These are phyloP conservation scores for Polygonum maritimum DNA, from an alignment of 148 eudicot genomes.

Conservation along the genomic window DNA sequence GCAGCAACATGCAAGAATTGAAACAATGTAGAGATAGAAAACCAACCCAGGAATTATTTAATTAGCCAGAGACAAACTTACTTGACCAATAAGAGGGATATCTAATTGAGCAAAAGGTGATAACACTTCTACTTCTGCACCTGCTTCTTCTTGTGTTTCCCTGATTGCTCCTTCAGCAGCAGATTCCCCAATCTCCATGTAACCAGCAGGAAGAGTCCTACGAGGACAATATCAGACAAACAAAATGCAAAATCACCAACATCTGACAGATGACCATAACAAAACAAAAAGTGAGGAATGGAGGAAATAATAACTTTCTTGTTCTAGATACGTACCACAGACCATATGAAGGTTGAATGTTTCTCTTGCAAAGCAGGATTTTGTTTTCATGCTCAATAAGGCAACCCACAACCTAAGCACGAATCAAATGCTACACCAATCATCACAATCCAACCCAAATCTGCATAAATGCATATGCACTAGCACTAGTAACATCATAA, in stretches of 20 bases:
- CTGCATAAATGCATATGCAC: not conserved
- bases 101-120: conserved; percentile 91
- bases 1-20: conserved; percentile 21
- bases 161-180: conserved; percentile 90
- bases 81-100: conserved; percentile 98
- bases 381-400: conserved; percentile 91
- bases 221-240: not conserved
- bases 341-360: conserved; percentile 91
- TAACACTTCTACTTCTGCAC: conserved; percentile 73
- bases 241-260: not conserved
- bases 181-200: conserved; percentile 96
- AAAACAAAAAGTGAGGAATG: not conserved
- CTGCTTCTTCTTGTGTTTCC: conserved; percentile 93
- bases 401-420: conserved; percentile 85
- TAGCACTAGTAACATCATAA: not conserved
- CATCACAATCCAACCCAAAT: not conserved
- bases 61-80: conserved; percentile 20
- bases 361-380: conserved; percentile 80
- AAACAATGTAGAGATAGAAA: conserved; percentile 10
- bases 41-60: not conserved
- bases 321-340: conserved; percentile 52
- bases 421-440: not conserved
- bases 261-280: not conserved
- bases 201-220: conserved; percentile 99
- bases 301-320: not conserved